A percentile compares a stretch with the other conserved stretches of the same genome.
phyloP scores from a whole-genome alignment of 2,329 filamentous ascomycete species.

The Trichoderma polysporum region DNA sequence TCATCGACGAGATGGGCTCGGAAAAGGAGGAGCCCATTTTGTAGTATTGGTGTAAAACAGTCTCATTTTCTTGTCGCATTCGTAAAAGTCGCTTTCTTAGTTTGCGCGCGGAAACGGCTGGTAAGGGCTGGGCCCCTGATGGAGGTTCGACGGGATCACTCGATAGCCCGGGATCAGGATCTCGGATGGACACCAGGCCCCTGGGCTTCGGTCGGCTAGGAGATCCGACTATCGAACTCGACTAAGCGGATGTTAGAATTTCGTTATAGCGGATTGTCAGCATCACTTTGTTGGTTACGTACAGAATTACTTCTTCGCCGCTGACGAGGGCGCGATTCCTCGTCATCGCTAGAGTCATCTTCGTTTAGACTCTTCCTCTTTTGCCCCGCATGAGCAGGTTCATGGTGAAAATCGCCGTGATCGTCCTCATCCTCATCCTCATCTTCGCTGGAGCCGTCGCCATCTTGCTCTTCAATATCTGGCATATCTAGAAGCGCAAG shows the following conservation, averaged over 20 bases:
- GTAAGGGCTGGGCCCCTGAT: constrained; percentile 57
- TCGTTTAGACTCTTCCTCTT: constrained; percentile 80
- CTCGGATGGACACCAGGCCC: constrained; percentile 57
- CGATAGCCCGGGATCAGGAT: constrained; percentile 47
- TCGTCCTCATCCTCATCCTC: constrained; percentile 45
- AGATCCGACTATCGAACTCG: constrained; percentile 64
- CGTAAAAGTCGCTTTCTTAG: constrained; percentile 72
- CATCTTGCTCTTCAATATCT: constrained; percentile 76
- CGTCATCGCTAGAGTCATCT: constrained; percentile 69
- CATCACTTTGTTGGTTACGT: constrained; percentile 33
- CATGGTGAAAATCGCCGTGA: constrained; percentile 40
- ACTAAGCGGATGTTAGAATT: constrained; percentile 44
- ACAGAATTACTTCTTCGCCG: constrained; percentile 87
- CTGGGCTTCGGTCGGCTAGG: constrained; percentile 60
- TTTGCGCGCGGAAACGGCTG: constrained; percentile 66
- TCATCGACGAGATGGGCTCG: constrained; percentile 89
- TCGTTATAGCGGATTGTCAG: neutral
- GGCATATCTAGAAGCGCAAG: constrained; percentile 88
- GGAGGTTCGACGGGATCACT: constrained; percentile 54
- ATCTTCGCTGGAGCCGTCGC: constrained; percentile 57
- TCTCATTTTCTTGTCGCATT: constrained; percentile 75
- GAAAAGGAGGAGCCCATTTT: constrained; percentile 85
- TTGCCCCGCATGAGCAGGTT: constrained; percentile 49
- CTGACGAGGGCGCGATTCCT: constrained; percentile 73
- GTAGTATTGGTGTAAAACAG: constrained; percentile 78